These are phyloP conservation scores for Salvia hispanica DNA, from an alignment of 257 asterid species.

Conservation along the genomic window DNA sequence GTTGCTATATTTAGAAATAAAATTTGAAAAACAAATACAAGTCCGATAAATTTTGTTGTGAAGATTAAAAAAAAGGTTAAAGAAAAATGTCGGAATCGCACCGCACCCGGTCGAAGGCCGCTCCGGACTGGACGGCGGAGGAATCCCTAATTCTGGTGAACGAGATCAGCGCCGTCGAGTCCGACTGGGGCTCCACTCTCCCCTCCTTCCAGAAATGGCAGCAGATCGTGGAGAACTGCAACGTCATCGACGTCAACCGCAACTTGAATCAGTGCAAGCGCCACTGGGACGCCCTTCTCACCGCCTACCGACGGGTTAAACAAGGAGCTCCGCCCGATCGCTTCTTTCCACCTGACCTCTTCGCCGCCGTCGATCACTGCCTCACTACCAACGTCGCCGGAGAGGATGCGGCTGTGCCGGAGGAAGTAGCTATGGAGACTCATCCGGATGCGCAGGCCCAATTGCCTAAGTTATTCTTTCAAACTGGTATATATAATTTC, in stretches of 20 bases:
- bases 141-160: constrained; percentile 67
- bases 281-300: constrained; percentile 62
- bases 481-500: constrained; percentile 42
- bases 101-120: constrained; percentile 83
- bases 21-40: no score
- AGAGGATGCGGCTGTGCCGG: constrained; percentile 27
- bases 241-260: constrained; percentile 61
- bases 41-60: no score
- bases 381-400: constrained; percentile 30
- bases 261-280: constrained; percentile 82
- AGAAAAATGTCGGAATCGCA: constrained; percentile 59
- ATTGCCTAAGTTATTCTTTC: constrained; percentile 35
- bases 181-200: constrained; percentile 70
- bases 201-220: constrained; percentile 96
- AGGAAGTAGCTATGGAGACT: constrained; percentile 46
- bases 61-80: neutral
- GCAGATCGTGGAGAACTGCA: constrained; percentile 83
- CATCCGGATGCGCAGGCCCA: constrained; percentile 59
- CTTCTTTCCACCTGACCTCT: constrained; percentile 54
- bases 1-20: no score
- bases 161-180: constrained; percentile 74
- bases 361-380: constrained; percentile 54
- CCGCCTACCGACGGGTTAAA: constrained; percentile 48
- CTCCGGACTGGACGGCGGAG: constrained; percentile 76
- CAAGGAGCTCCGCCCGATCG: constrained; percentile 34